Percentiles rank a stretch among this genome's conserved stretches.
Conservation (phyloP, 1,284 basidiomycete genomes). For the Ustilago sp. region DNA sequence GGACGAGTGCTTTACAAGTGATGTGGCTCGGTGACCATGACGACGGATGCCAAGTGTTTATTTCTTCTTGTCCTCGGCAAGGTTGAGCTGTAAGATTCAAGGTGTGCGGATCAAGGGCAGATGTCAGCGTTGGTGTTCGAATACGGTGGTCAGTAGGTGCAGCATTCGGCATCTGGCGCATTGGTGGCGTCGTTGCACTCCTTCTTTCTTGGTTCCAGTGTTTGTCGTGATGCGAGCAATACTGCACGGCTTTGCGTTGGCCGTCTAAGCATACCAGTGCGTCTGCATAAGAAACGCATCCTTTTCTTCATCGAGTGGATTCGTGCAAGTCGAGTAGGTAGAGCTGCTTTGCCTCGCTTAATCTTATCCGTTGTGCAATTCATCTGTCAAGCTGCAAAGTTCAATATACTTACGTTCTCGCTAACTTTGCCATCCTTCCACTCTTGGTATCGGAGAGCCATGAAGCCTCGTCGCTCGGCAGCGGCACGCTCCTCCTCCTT, state of each 20-base stretch:
- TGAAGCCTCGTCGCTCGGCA: conserved; percentile 69
- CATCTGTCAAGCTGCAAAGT: not conserved
- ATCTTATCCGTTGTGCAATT: not conserved
- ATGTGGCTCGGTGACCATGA: not conserved
- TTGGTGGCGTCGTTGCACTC: not conserved
- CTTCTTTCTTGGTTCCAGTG: not conserved
- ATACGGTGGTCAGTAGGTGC: not conserved
- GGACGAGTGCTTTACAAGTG: not conserved
- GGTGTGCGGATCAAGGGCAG: not conserved
- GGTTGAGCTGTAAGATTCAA: conserved; percentile 41
- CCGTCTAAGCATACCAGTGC: not conserved
- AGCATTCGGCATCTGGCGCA: not conserved
- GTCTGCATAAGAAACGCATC: not conserved
- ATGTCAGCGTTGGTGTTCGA: not conserved
- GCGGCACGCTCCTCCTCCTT: conserved; percentile 71
- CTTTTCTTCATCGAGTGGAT: too few relatives aligned
- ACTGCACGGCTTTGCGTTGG: not conserved
- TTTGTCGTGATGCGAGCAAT: too few relatives aligned
- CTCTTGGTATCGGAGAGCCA: conserved; percentile 70
- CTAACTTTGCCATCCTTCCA: conserved; percentile 70
- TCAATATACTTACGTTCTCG: conserved; percentile 64
- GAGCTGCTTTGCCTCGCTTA: not conserved
- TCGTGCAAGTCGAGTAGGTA: too few relatives aligned
- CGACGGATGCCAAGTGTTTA: conserved; percentile 20
- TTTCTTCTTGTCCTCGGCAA: conserved; percentile 58